Evolutionary conservation across 1,284 basidiomycete genomes (phyloP), one percentile per base, ranked within the genome.

Genomic region (Cryptococcus deneoformans): DNA sequence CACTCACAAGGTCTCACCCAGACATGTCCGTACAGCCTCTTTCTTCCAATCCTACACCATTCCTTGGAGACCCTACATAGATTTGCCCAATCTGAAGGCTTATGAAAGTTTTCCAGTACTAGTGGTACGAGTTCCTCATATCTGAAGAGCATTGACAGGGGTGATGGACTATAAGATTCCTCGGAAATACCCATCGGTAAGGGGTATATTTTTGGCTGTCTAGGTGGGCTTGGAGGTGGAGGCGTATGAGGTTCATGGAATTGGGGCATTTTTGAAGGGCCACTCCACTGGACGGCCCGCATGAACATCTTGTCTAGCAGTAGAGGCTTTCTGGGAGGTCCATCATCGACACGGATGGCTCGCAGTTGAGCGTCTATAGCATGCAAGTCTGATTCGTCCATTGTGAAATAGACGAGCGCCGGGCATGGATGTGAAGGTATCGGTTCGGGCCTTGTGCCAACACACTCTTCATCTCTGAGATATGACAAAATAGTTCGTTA

Each of bases 1-100:
- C 4, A 70, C 73, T 53, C 52, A 77, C 76, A 78, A 2, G 77
- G 75, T 53, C 74, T 62, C 3, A 78, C 62, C 77, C 75, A 78
- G 1, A 78, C 56, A 58, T 71, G 64, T 29, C 61, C 58, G 53
- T 78, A 78, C 55, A 78, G 52, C 49, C 58, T 59, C 48, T 62
- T 66, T 52, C 68, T 55, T 5, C 58, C 66, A 29, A 73, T 58
- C 34, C 54, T 53, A 24, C 60, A 57, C 64, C 72, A 77, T 11
- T 54, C 51, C 50, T 43, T 54, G 47, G 61, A 69, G n/a, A 76
- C 73, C 40, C 64, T 56, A 10, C 67, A 67, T 3, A 71, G 55
- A 1, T 52, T 56, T 0, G 72, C 73, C 43, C 73, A 53, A 46
- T 76, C 72, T 6, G 53, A 54, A 6, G 74, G 73, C 9, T 64